Evolutionary conservation across 2,329 filamentous ascomycete species (phyloP), one percentile per base, ranked within the genome.

Genomic region (Onygenales sp.): DNA sequence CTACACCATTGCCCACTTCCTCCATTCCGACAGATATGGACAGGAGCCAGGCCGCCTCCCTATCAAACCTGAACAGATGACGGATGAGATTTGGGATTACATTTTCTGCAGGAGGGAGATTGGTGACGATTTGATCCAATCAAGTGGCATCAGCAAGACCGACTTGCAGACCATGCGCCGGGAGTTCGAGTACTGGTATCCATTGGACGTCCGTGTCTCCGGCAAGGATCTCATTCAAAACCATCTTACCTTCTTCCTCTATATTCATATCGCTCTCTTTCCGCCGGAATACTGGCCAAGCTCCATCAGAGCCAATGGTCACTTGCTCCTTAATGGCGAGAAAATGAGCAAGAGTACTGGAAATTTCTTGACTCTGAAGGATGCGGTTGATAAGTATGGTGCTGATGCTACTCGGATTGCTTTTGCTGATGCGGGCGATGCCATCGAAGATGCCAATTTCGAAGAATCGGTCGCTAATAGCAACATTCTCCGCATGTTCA

Each of bases 341-440:
- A 98, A 98, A 81, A 98, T 98, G 93, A 87, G 84, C 69, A 98
- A 98, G 77, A 92, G 86, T 52, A 96, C 91, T 0, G 93, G 93
- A 58, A 98, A 97, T 75, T 98, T 98, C 77, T 79, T 98, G 69
- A 97, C 93, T 9, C 78, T 97, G 51, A 81, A 84, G 52, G 88
- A 96, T 58, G 81, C 91, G 33, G 86, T 92, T 11, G 80, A 84
- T 62, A 98, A 98, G 71, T 98, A 93, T 63, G 93, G 93, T 64
- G 92, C 93, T 7, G 93, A 97, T 69, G 93, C 93, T 10, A 86
- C 87, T 43, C 83, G 92, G 67, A 87, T 97, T 63, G 90, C 91
- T 3, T 83, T 98, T 58, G 92, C 92, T 14, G 93, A 98, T 70
- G 90, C 90, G 10, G 93, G 93, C 63, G 93, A 98, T 65, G 89